These are phyloP conservation scores for Phytophthora capsici DNA, from an alignment of 352 stramenopile genomes.

Conservation along the genomic window DNA sequence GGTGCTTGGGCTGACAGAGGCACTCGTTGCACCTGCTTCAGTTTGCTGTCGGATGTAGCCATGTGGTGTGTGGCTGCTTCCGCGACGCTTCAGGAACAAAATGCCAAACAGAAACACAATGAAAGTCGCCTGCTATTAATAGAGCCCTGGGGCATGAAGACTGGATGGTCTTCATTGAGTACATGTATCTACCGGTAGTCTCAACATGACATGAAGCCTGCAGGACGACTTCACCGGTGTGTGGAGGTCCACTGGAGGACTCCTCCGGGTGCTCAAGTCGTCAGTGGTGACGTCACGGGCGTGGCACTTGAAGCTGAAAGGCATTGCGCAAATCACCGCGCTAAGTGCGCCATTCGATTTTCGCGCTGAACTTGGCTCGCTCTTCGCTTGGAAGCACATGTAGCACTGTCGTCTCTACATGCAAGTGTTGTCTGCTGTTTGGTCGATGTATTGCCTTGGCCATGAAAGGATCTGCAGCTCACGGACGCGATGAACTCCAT, in stretches of 20 bases:
- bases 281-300: slow-evolving; percentile 19
- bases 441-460: background rate
- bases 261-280: too few relatives aligned
- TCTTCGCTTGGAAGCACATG: background rate
- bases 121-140: background rate
- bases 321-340: slow-evolving; percentile 28
- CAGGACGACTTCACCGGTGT: too few relatives aligned
- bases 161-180: too few relatives aligned
- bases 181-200: too few relatives aligned
- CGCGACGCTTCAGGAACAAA: slow-evolving; percentile 2
- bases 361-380: background rate
- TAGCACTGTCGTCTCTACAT: background rate
- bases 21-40: slow-evolving; percentile 5
- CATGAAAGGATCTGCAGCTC: slow-evolving; percentile 21
- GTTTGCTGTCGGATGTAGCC: background rate
- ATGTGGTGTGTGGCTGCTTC: slow-evolving; percentile 4
- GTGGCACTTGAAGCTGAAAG: slow-evolving; percentile 30
- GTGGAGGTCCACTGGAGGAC: too few relatives aligned
- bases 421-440: background rate
- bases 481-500: background rate
- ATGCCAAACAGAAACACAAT: background rate
- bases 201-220: too few relatives aligned
- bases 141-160: background rate
- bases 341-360: slow-evolving; percentile 20
- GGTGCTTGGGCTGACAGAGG: slow-evolving; percentile 9